Conservation (phyloP, 73 alveolate species). For the Strombidium stylifer region DNA sequence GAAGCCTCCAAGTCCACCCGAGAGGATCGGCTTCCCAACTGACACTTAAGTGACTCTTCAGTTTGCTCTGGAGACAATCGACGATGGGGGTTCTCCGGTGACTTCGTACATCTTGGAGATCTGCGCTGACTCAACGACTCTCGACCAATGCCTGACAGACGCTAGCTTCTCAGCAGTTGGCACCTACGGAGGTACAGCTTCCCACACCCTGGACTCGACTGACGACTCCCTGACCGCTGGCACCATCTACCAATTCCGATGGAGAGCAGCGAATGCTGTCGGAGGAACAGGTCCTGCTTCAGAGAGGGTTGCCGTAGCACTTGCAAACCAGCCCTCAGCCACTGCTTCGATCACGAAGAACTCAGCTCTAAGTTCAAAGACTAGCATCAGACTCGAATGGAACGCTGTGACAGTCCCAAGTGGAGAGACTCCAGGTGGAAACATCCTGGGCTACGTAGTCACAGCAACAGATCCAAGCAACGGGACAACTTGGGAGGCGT, state of each 20-base stretch:
- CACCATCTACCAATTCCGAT: constrained; percentile 43
- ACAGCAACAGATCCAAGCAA: not conserved
- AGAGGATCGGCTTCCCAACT: not conserved
- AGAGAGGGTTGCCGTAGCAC: constrained; percentile 4
- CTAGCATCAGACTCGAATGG: constrained; percentile 27
- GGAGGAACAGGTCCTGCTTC: constrained; percentile 1
- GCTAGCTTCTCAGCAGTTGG: constrained; percentile 6
- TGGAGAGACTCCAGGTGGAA: constrained; percentile 20
- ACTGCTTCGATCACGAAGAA: not conserved
- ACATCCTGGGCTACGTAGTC: constrained; percentile 11
- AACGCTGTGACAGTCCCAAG: not conserved
- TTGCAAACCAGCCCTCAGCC: constrained; percentile 6
- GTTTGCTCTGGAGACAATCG: not conserved
- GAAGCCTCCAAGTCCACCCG: not conserved
- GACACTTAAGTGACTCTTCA: not conserved
- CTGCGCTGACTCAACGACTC: not conserved
- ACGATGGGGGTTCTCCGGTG: constrained; percentile 26
- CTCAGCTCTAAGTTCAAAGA: not conserved
- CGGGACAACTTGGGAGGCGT: constrained; percentile 14
- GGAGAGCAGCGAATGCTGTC: constrained; percentile 29
- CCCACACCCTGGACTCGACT: constrained; percentile 8
- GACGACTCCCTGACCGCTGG: constrained; percentile 24
- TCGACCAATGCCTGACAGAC: not conserved
- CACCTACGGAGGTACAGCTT: not conserved
- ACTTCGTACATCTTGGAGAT: not conserved